A percentile compares a stretch with the other conserved stretches of the same genome.
phyloP scores from a whole-genome alignment of 2,329 filamentous ascomycete species.

The Cercospora brassicicola region DNA sequence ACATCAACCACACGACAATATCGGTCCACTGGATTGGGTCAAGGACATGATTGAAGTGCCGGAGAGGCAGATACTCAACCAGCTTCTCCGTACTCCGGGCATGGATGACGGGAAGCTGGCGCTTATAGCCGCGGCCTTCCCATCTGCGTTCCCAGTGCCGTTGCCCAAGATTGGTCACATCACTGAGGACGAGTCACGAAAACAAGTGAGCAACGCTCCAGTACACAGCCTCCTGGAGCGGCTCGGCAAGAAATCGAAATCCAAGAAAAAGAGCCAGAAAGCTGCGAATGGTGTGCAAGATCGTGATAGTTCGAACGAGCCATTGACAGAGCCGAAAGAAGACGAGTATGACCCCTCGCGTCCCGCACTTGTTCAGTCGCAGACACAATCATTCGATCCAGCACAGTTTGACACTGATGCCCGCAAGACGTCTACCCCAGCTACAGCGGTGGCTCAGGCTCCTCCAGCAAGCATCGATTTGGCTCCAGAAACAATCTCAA shows the following conservation, averaged over 20 bases:
- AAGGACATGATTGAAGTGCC: conserved; percentile 63
- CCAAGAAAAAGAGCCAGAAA: conserved; percentile 36
- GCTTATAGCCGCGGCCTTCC: conserved; percentile 37
- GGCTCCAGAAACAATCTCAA: conserved; percentile 30
- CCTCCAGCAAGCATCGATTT: conserved; percentile 16
- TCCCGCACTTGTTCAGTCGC: conserved; percentile 34
- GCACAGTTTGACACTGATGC: conserved; percentile 37
- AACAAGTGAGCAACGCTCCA: conserved; percentile 20
- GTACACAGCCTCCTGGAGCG: conserved; percentile 28
- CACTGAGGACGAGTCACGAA: conserved; percentile 26
- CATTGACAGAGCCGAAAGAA: conserved; percentile 42
- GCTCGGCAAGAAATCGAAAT: conserved; percentile 34
- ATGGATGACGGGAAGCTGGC: conserved; percentile 57
- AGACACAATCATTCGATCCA: conserved; percentile 28
- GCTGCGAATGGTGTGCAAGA: conserved; percentile 28
- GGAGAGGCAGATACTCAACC: conserved; percentile 50
- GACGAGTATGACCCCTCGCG: conserved; percentile 53
- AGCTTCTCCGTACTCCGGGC: conserved; percentile 53
- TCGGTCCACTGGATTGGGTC: conserved; percentile 55
- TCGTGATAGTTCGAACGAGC: conserved; percentile 30
- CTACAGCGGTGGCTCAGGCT: background rate
- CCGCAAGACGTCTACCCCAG: conserved; percentile 19
- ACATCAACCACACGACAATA: conserved; percentile 43
- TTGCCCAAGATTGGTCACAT: conserved; percentile 47
- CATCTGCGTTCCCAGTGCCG: conserved; percentile 44